Evolutionary conservation across 768 basidiomycete species (phyloP), one percentile per base, ranked within the genome.

Genomic region (Boletus vinaceobasis): DNA sequence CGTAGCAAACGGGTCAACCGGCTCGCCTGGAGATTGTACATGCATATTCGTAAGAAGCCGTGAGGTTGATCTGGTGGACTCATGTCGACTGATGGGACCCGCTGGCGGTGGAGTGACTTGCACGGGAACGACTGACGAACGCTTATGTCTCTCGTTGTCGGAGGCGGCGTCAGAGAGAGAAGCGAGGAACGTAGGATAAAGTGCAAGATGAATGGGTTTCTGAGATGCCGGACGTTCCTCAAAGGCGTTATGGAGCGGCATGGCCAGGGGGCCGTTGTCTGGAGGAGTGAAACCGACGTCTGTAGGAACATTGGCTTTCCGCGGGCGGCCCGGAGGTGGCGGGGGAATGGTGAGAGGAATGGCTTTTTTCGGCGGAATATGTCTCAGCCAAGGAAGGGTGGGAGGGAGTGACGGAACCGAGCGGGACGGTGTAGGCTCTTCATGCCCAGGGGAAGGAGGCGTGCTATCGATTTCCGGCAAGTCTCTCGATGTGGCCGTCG

Each of bases 1-100:
- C 48, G 88, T 89, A 53, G 81, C 79, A 64, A 90, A 90, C 49
- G 88, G 88, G 64, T 82, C 68, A 43, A 64, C 57, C 43, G 56
- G 31, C 14, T 55, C 62, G 47, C 56, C 53, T 47, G 77, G 72
- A 59, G 74, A 67, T 56, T 74, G 73, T 19, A 75, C 73, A 61
- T 78, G 69, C 23, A 72, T 74, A 26, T 74, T 65, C 50, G 79
- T 77, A 58, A 78, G 69, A 53, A 78, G 70, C 39, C 77, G 71
- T 47, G 78, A 77, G 36, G 78, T 72, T 13, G 80, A 77, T 32
- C 62, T 57, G 37, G 66, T 66, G 48, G 62, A 59, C 50, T 49
- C 50, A 7, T 42, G 62, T 50, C 56, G 52, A 52, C 62, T 56
- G 60, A 54, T 45, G 52, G 59, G 62, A 59, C 43, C 52, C 53